Percentiles rank a stretch among this genome's conserved stretches.
phyloP scores from a whole-genome alignment of 2,329 filamentous ascomycete genomes.

The Aspergillus spinulosporus region DNA sequence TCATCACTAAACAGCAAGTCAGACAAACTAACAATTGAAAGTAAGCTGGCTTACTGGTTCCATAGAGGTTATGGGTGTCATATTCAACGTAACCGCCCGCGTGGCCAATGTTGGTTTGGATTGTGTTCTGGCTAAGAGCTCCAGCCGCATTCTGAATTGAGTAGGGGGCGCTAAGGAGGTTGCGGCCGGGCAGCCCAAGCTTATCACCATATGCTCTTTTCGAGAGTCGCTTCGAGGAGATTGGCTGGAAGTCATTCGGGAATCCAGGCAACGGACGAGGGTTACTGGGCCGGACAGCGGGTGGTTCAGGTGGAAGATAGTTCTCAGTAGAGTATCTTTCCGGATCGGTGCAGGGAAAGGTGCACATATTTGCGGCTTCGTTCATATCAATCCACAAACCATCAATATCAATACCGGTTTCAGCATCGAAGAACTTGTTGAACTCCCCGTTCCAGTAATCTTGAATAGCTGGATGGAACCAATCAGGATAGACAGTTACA shows the following conservation, averaged over 20 bases:
- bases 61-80: slow-evolving; percentile 77
- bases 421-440: slow-evolving; percentile 61
- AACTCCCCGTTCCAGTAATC: slow-evolving; percentile 72
- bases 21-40: neutral
- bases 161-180: slow-evolving; percentile 66
- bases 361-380: slow-evolving; percentile 56
- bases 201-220: slow-evolving; percentile 16
- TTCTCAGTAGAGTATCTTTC: slow-evolving; percentile 51
- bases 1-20: slow-evolving; percentile 60
- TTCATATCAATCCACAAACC: slow-evolving; percentile 77
- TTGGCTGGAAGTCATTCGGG: slow-evolving; percentile 66
- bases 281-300: slow-evolving; percentile 59
- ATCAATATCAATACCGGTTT: slow-evolving; percentile 71
- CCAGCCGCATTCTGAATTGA: slow-evolving; percentile 64
- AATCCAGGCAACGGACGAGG: slow-evolving; percentile 69
- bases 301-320: slow-evolving; percentile 58
- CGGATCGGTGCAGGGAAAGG: slow-evolving; percentile 57
- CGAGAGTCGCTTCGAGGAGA: slow-evolving; percentile 20
- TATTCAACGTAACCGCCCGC: slow-evolving; percentile 64
- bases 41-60: slow-evolving; percentile 51
- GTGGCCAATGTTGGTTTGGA: slow-evolving; percentile 68
- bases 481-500: slow-evolving; percentile 71
- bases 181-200: slow-evolving; percentile 62
- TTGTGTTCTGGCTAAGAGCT: slow-evolving; percentile 55
- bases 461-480: slow-evolving; percentile 67